phyloP scores from a whole-genome alignment of 495 filamentous ascomycete genomes.

The Evansstolkia leycettana region DNA sequence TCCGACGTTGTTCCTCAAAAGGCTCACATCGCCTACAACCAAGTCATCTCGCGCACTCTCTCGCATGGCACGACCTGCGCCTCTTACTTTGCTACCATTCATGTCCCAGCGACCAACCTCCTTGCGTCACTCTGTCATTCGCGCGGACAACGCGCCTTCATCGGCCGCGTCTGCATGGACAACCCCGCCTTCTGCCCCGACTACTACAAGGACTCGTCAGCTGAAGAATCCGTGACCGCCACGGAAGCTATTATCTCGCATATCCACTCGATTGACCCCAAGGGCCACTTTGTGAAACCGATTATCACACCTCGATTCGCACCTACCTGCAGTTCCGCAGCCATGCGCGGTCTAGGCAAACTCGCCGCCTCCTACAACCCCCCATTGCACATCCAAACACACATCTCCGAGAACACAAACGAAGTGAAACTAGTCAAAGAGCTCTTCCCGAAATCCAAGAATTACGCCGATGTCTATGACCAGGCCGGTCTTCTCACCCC shows the following conservation, averaged over 20 bases:
- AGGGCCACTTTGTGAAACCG: constrained; percentile 47
- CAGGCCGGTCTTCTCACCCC: constrained; percentile 49
- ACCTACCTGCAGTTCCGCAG: constrained; percentile 51
- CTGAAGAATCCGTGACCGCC: constrained; percentile 40
- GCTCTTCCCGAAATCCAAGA: constrained; percentile 51
- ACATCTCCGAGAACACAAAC: constrained; percentile 72
- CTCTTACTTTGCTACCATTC: constrained; percentile 82
- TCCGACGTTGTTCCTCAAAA: constrained; percentile 25
- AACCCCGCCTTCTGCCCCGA: constrained; percentile 45
- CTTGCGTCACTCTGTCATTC: constrained; percentile 67
- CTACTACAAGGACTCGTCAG: constrained; percentile 60
- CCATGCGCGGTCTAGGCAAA: constrained; percentile 48
- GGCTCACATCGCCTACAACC: constrained; percentile 51
- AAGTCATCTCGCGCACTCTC: constrained; percentile 65
- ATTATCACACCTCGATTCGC: constrained; percentile 90
- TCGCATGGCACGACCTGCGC: constrained; percentile 83
- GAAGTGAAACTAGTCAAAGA: constrained; percentile 58
- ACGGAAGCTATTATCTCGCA: constrained; percentile 54
- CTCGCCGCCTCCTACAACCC: constrained; percentile 44
- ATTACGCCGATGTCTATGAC: constrained; percentile 78
- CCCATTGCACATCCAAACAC: constrained; percentile 69
- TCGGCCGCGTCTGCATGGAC: constrained; percentile 92
- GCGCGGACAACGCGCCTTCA: constrained; percentile 74
- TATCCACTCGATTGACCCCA: constrained; percentile 54
- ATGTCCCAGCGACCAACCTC: constrained; percentile 72